Evolutionary conservation across 305 asterid genomes (phyloP).

Genomic region (Fraxinus sp.): DNA sequence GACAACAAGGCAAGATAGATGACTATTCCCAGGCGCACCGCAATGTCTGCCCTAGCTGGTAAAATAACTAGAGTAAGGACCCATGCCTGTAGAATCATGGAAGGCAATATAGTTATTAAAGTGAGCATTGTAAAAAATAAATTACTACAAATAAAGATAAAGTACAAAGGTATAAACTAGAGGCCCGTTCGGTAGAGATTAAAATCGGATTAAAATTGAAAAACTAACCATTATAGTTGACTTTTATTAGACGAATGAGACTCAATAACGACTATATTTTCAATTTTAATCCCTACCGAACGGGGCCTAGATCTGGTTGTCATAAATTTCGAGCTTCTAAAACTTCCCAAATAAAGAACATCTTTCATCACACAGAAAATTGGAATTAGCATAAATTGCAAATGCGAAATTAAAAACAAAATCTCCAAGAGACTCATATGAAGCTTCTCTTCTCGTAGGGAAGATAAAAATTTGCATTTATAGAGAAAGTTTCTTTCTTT

Average conservation of each 20-base stretch:
- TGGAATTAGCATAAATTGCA: slow-evolving; percentile 6
- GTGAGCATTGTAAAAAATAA: neutral
- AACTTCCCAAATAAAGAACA: neutral
- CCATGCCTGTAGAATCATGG: slow-evolving; percentile 66
- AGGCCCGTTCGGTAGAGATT: no score
- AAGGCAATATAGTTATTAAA: slow-evolving; percentile 8
- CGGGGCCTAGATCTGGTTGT: neutral
- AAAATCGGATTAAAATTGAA: no score
- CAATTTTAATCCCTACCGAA: no score
- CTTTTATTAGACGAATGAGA: no score
- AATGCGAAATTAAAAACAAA: neutral
- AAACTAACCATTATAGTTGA: no score
- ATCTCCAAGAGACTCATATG: neutral
- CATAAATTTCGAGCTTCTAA: slow-evolving; percentile 8
- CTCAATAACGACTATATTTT: no score
- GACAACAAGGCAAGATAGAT: slow-evolving; percentile 59
- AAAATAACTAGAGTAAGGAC: slow-evolving; percentile 74
- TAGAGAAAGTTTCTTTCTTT: neutral
- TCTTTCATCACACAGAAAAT: slow-evolving; percentile 4
- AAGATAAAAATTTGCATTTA: neutral
- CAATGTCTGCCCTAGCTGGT: slow-evolving; percentile 68
- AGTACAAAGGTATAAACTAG: slow-evolving; percentile 8
- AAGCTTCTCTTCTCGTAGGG: neutral
- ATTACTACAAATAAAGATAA: neutral
- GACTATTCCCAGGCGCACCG: slow-evolving; percentile 68